Evolutionary conservation across 805 yeast genomes (phyloP), one percentile per base, ranked within the genome.

Genomic region (Babjeviella inositovora): DNA sequence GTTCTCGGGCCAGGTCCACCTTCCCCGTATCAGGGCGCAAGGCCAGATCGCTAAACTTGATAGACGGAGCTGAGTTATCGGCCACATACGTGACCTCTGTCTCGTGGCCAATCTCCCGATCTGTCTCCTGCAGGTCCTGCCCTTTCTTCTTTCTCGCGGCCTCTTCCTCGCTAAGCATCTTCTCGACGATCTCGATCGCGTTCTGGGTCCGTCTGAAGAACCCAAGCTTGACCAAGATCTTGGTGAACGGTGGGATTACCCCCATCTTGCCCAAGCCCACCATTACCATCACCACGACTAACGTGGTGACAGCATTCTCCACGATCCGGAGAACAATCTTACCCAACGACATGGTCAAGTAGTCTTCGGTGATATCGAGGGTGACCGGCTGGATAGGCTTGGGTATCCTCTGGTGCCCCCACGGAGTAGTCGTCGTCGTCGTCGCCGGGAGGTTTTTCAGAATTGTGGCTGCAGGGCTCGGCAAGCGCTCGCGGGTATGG

Each of bases 261-360:
- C 58, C 60, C 6, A 50, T 29, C 29, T 36, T 49, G 1, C 62
- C 50, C 11, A 62, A 37, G 1, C 45, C 29, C 15, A 54, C 39
- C 5, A 60, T 36, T 3, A 59, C 37, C 1, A 43, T 24, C 11
- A 57, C 25, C 6, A 61, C 45, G 1, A 53, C 32, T 5, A 49
- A 23, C 6, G 69, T 51, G 10, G 63, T 62, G 4, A 57, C 32
- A n/a, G 63, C 46, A 33, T 67, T 70, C 33, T 68, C 75, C 25
- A 57, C 37, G 4, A 58, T 38, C 28, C 65, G 39, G 9, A 31
- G 31, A 6, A 42, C 16, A 5, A 53, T 19, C 10, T 22, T 20
- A 11, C 23, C 20, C 7, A 32, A 12, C 6, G 37, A 25, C 18
- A 4, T 22, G 15, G 12, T 25, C n/a, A n/a, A n/a, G n/a, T n/a